Evolutionary conservation across 768 basidiomycete genomes (phyloP).

Genomic region (Leccinum arenicola): DNA sequence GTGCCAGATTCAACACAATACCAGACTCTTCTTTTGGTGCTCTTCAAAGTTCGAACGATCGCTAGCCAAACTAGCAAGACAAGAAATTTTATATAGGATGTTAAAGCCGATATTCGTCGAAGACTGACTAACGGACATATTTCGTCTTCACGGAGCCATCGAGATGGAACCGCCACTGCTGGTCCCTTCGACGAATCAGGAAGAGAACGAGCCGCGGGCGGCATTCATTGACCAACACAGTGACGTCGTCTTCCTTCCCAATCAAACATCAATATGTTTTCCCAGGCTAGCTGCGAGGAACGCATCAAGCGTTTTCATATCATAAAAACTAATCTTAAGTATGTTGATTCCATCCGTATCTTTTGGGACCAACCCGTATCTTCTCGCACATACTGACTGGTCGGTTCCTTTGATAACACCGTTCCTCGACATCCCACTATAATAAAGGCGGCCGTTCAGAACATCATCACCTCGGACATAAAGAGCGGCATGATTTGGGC

Average conservation of each 20-base stretch:
- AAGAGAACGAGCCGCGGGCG: constrained; percentile 64
- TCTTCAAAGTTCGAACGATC: constrained; percentile 63
- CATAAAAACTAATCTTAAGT: constrained; percentile 45
- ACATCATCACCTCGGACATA: no score
- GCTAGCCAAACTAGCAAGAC: constrained; percentile 61
- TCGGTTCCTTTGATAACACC: constrained; percentile 35
- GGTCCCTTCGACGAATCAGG: constrained; percentile 62
- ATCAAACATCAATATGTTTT: constrained; percentile 71
- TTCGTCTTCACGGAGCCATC: constrained; percentile 86
- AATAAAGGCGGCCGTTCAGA: constrained; percentile 45
- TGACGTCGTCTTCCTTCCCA: constrained; percentile 70
- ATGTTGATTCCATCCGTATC: constrained; percentile 11
- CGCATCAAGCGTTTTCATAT: constrained; percentile 24
- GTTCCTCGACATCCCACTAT: constrained; percentile 72
- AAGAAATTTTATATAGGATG: constrained; percentile 72
- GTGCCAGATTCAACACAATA: constrained; percentile 81
- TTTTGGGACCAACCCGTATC: background rate
- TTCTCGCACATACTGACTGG: constrained; percentile 2
- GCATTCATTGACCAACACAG: constrained; percentile 79
- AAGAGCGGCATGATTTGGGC: no score
- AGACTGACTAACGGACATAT: constrained; percentile 72
- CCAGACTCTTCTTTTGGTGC: constrained; percentile 69
- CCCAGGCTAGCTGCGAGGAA: constrained; percentile 75
- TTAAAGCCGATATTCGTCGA: constrained; percentile 64
- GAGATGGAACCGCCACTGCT: constrained; percentile 83